A percentile compares a stretch with the other conserved stretches of the same genome.
Evolutionary conservation across 345 rosid species (phyloP).

Genomic region (Tarenaya hassleriana): DNA sequence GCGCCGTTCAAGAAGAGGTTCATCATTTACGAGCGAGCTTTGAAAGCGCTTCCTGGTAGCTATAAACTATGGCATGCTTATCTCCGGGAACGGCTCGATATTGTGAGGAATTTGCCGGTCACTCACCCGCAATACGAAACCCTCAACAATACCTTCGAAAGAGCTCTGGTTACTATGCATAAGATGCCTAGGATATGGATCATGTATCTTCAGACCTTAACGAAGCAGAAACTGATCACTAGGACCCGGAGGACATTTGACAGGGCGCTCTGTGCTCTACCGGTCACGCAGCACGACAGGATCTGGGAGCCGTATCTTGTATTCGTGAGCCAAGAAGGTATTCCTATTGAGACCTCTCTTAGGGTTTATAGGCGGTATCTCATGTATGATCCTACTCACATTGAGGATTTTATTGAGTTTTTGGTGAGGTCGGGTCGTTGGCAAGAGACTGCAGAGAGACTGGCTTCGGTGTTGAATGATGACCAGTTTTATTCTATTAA

Average conservation of each 20-base stretch:
- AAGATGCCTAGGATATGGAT: constrained; percentile 94
- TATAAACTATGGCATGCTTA: constrained; percentile 87
- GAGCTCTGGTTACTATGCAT: constrained; percentile 86
- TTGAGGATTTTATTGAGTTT: constrained; percentile 90
- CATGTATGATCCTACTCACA: constrained; percentile 87
- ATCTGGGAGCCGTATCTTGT: constrained; percentile 86
- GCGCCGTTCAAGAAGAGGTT: constrained; percentile 66
- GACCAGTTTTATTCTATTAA: constrained; percentile 73
- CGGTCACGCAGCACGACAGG: constrained; percentile 88
- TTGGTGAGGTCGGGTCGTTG: constrained; percentile 71
- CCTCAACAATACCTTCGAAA: constrained; percentile 80
- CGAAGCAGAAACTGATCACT: constrained; percentile 52
- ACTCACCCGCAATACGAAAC: constrained; percentile 62
- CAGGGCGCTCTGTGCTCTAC: constrained; percentile 81
- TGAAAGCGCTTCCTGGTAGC: constrained; percentile 88
- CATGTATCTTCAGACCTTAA: constrained; percentile 64
- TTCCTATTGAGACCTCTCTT: constrained; percentile 87
- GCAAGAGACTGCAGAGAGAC: constrained; percentile 85
- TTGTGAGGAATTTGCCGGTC: constrained; percentile 63
- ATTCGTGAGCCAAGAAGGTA: constrained; percentile 77
- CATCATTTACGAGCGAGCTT: constrained; percentile 74
- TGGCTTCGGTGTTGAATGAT: constrained; percentile 89
- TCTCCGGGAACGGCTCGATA: constrained; percentile 65
- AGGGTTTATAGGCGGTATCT: constrained; percentile 89
- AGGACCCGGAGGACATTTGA: constrained; percentile 62